phyloP scores from a whole-genome alignment of 75 land plant genomes.

The Sequoia sempervirens region DNA sequence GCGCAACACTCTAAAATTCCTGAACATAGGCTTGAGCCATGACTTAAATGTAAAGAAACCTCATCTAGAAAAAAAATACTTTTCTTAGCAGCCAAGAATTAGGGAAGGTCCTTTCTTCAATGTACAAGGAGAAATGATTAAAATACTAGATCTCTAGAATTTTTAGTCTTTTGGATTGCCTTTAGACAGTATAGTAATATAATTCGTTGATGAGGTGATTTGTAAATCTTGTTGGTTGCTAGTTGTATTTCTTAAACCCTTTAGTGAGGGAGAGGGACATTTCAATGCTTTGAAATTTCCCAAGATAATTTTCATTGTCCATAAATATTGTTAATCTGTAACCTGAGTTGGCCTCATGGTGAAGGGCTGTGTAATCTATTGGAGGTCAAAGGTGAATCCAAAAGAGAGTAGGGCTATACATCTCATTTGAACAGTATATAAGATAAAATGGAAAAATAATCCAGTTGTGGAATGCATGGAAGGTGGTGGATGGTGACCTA shows the following conservation, averaged over 20 bases:
- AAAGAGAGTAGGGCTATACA: no score
- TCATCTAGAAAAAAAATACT: background rate
- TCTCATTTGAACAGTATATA: no score
- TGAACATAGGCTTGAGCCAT: background rate
- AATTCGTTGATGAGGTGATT: background rate
- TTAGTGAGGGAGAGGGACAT: background rate
- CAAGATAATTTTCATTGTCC: background rate
- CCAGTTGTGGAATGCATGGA: no score
- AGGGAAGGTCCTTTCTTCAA: background rate
- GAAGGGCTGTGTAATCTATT: no score
- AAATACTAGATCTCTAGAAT: background rate
- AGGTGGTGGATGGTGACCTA: no score
- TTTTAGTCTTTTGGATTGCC: background rate
- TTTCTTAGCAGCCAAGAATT: constrained; percentile 5
- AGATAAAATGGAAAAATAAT: no score
- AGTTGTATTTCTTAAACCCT: background rate
- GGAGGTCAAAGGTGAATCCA: no score
- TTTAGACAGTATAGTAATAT: background rate
- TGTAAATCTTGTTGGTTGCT: background rate
- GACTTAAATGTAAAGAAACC: background rate
- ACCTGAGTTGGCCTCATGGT: no score
- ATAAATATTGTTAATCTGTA: background rate
- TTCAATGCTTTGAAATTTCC: background rate
- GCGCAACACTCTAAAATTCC: background rate
- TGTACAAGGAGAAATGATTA: background rate